Conservation (phyloP, 83 land plant species). For the Diphasiastrum complanatum region DNA sequence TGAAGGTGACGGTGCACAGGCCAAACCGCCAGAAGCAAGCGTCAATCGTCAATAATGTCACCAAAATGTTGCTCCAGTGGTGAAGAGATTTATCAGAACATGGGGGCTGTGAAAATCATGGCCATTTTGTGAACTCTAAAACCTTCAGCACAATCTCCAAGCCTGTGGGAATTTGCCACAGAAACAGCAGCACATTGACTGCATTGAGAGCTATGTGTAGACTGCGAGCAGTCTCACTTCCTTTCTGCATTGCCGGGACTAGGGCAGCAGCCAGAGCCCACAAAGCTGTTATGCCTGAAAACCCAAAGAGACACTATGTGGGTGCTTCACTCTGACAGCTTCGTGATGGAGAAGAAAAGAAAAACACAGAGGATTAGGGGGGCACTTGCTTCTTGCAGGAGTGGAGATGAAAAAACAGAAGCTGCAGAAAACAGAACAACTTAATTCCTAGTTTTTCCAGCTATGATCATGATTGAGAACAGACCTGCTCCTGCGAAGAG, state of each 20-base stretch:
- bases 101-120: too few species aligned
- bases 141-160: slow-evolving; percentile 81
- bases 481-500: slow-evolving; percentile 93
- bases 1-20: too few species aligned
- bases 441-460: too few species aligned
- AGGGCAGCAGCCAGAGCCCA: slow-evolving; percentile 97
- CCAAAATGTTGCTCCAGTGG: too few species aligned
- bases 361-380: too few species aligned
- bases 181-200: slow-evolving; percentile 69
- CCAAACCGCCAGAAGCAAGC: too few species aligned
- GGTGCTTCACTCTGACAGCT: not conserved
- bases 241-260: slow-evolving; percentile 98
- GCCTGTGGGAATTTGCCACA: slow-evolving; percentile 98
- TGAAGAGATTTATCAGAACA: too few species aligned
- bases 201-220: slow-evolving; percentile 84
- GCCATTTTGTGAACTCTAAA: slow-evolving; percentile 89
- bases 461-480: not conserved
- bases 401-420: too few species aligned
- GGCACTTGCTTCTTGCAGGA: too few species aligned
- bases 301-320: too few species aligned
- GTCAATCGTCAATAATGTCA: too few species aligned
- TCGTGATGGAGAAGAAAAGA: not conserved
- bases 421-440: too few species aligned
- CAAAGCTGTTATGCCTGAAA: slow-evolving; percentile 77
- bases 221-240: slow-evolving; percentile 82